phyloP scores from a whole-genome alignment of 345 rosid species.

The Sonneratia caseolaris region DNA sequence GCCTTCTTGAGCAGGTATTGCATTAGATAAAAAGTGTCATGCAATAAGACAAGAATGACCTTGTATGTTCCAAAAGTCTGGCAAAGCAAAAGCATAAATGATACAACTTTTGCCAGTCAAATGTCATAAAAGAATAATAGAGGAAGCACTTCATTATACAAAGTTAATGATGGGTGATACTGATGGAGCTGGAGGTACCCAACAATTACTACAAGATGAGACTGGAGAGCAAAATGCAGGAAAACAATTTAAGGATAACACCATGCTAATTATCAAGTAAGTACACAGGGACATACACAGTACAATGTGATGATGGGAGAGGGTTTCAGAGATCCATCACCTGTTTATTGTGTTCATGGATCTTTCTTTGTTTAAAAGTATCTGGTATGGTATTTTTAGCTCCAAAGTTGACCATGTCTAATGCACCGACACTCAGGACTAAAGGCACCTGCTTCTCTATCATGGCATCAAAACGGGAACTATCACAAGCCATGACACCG shows the following conservation, averaged over 20 bases:
- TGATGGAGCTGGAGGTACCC: neutral
- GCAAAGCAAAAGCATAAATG: neutral
- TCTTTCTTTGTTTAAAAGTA: constrained; percentile 50
- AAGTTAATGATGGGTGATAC: neutral
- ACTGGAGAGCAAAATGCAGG: neutral
- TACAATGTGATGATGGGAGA: neutral
- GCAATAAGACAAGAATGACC: neutral
- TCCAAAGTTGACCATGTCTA: constrained; percentile 96
- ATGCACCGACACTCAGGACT: constrained; percentile 82
- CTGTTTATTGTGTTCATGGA: constrained; percentile 75
- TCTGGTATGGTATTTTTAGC: constrained; percentile 64
- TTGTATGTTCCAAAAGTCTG: neutral
- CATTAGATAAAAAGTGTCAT: neutral
- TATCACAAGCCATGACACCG: constrained; percentile 91
- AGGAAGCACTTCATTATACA: neutral
- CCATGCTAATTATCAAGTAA: neutral
- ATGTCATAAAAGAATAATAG: neutral
- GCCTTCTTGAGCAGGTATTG: neutral
- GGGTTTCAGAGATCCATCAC: constrained; percentile 19
- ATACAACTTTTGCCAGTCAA: neutral
- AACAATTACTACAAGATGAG: neutral
- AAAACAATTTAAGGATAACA: neutral
- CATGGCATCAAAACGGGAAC: constrained; percentile 67
- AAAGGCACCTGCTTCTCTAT: constrained; percentile 74
- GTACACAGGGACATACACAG: neutral